Base-by-base conservation (phyloP, 164 flowering plant genomes). In the Tetracentron sinense region DNA sequence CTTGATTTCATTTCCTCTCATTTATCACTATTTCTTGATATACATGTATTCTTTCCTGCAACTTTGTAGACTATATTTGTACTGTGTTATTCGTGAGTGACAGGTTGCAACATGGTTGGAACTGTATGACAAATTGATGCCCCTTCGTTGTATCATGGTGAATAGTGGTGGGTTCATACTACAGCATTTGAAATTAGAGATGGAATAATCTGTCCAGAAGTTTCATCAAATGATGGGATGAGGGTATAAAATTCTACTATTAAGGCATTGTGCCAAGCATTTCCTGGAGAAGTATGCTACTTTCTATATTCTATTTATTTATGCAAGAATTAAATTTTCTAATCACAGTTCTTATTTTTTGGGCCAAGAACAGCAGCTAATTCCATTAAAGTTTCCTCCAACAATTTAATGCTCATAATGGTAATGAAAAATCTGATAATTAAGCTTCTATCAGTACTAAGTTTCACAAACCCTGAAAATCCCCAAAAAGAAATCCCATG, bases 101-200 rank as follows among this genome's bases (percentile, higher is more conserved):
- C 68, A 75, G 79, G 79, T 62, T 28, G 25, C 42, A 30, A 84
- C 87, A 31, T 91, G 98, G 98, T 62, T 81, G 74, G 76, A 77
- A 20, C 61, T 89, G 58, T 71, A 72, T 15, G 66, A 76, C 23
- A 80, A 61, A 68, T 72, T 92, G 73, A 81, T 85, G 85, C 78
- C 88, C 0, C 72, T 78, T 62, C 96, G 98, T 17, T 86, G 98
- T 23, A 54, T 89, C 52, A 92, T 92, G 92, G 90, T 92, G 65
- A 92, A 92, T 56, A 89, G 98, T 72, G 96, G 88, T 54, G 90
- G 83, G 57, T 73, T 44, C 56, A 61, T 68, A 31, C 47, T 26
- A 71, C 47, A 62, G 23, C 60, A 56, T 31, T 60, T 31, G 69
- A 55, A 49, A 30, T 47, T 42, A 30, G 25, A 20, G 72, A 77